These are phyloP conservation scores for Neofusicoccum cordaticola DNA, from an alignment of 2,329 filamentous ascomycete species.

Conservation along the genomic window DNA sequence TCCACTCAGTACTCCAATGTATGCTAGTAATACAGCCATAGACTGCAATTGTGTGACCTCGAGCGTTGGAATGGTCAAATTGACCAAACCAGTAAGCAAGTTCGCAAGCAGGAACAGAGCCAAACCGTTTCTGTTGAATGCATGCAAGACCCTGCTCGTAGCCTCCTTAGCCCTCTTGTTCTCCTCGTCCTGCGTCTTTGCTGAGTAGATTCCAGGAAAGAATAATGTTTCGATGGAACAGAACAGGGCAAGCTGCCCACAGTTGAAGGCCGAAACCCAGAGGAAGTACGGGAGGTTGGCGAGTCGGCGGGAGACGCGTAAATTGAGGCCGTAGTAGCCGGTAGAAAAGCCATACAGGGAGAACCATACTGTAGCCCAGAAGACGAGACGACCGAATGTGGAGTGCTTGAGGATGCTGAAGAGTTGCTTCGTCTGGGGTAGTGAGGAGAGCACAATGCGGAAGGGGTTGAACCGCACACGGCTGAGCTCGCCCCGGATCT, in stretches of 20 bases:
- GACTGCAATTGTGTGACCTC: constrained; percentile 63
- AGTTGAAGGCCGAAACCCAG: constrained; percentile 92
- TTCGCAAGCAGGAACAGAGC: constrained; percentile 85
- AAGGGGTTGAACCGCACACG: constrained; percentile 5
- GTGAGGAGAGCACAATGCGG: neutral
- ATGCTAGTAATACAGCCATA: constrained; percentile 72
- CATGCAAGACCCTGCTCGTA: constrained; percentile 76
- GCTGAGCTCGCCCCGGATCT: neutral
- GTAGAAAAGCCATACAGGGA: constrained; percentile 68
- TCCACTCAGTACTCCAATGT: constrained; percentile 65
- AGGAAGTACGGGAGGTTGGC: constrained; percentile 92
- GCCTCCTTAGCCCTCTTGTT: constrained; percentile 62
- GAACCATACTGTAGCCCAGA: constrained; percentile 67
- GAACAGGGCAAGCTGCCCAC: constrained; percentile 74
- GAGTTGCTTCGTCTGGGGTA: constrained; percentile 28
- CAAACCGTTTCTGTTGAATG: constrained; percentile 86
- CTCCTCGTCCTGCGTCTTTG: constrained; percentile 55
- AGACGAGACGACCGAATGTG: constrained; percentile 61
- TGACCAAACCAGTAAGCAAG: constrained; percentile 82
- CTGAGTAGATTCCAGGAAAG: constrained; percentile 69
- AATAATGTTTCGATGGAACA: constrained; percentile 73
- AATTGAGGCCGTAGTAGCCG: constrained; percentile 67
- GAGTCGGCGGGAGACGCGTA: constrained; percentile 80
- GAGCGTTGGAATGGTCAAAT: constrained; percentile 80
- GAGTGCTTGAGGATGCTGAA: constrained; percentile 51